Base-by-base conservation (phyloP, 2,329 filamentous ascomycete species). In the Cladosporium sp. region DNA sequence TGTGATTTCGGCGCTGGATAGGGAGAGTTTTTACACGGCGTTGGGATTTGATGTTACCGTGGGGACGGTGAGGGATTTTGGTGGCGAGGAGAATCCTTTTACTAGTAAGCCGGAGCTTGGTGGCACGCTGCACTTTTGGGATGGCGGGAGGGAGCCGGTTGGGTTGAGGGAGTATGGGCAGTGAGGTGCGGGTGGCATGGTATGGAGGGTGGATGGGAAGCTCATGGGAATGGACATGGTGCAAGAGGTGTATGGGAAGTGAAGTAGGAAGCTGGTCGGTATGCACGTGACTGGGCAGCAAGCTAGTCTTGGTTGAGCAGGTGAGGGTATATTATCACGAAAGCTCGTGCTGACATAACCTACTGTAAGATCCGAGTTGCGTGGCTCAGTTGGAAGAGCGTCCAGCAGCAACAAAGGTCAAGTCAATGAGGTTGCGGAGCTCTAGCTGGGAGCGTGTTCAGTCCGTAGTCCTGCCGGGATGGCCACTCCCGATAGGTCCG, bases 21-120 rank as follows among this genome's bases (percentile, higher is more conserved):
- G 69, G 61, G 73, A 75, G 66, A 63, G 66, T 21, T 76, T 76
- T 32, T 76, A 74, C 64, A 57, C 63, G 62, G 52, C 59, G 14
- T 69, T 70, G 64, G 73, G 72, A 14, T 74, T 72, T 54, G 69
- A 71, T 67, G 66, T 68, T 24, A 32, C 68, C 28, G 68, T 28
- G 15, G 73, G 72, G 1, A 69, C 54, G 24, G 69, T 69, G n/a
- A 60, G 68, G 11, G 72, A 73, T 52, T 52, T 68, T 30, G 71
- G 70, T 2, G 68, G 68, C 1, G 65, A 69, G 59, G 21, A 59
- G 44, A 70, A 74, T 68, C 67, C 70, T 18, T 51, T 68, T 66
- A 21, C 24, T 65, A 32, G 51, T 7, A 64, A 28, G 51, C 55
- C 51, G 63, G 41, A 59, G 32, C 36, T 65, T 28, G 72, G 72